Percentiles rank a stretch among this genome's conserved stretches.
phyloP scores from a whole-genome alignment of 768 basidiomycete species.

The Leccinum arenicola region DNA sequence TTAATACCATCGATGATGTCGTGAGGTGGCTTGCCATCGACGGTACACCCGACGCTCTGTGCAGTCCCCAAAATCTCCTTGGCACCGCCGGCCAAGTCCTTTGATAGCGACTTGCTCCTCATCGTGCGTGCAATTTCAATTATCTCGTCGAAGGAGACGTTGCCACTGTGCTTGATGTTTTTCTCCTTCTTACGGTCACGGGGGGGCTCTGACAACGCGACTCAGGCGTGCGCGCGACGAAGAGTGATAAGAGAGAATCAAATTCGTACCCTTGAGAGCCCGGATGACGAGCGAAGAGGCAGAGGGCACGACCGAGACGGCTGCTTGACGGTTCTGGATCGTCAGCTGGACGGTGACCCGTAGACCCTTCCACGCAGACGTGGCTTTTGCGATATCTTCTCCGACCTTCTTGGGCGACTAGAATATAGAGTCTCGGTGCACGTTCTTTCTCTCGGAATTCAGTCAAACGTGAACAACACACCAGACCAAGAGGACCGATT shows the following conservation, averaged over 20 bases:
- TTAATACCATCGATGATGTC: constrained; percentile 88
- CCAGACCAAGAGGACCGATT: constrained; percentile 99
- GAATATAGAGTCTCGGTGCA: constrained; percentile 12
- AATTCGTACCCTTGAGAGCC: constrained; percentile 90
- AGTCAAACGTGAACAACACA: constrained; percentile 40
- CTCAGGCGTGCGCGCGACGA: not conserved
- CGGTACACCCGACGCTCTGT: constrained; percentile 94
- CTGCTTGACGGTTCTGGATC: constrained; percentile 99
- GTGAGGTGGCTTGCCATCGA: constrained; percentile 91
- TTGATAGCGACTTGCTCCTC: constrained; percentile 91
- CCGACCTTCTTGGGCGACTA: constrained; percentile 99
- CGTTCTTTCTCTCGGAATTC: not conserved
- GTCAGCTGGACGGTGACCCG: constrained; percentile 98
- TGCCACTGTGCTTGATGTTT: constrained; percentile 98
- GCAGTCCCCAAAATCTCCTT: constrained; percentile 99
- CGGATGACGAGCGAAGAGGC: constrained; percentile 97
- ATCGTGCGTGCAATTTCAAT: constrained; percentile 95
- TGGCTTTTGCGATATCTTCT: constrained; percentile 99
- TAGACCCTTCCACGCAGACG: constrained; percentile 97
- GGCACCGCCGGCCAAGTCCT: constrained; percentile 81
- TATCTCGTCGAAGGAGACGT: constrained; percentile 92
- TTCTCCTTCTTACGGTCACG: constrained; percentile 99
- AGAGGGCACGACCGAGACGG: constrained; percentile 94
- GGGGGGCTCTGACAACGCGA: constrained; percentile 74
- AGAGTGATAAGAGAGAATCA: not conserved